phyloP scores from a whole-genome alignment of 2,329 filamentous ascomycete genomes.

The Cercospora sesami region DNA sequence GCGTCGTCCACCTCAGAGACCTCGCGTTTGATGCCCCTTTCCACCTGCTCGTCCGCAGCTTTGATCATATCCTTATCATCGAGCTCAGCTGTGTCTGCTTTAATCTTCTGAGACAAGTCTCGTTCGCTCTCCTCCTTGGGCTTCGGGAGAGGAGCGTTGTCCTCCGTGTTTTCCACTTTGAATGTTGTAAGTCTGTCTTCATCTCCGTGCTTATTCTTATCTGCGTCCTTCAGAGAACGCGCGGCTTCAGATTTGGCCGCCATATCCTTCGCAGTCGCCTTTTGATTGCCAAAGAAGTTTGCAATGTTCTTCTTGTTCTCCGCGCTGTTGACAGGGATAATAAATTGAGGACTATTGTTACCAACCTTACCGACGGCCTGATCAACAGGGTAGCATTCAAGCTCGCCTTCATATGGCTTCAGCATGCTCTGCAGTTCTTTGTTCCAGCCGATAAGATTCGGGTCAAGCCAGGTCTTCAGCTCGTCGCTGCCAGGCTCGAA shows the following conservation, averaged over 20 bases:
- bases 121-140: conserved; percentile 28
- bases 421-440: conserved; percentile 74
- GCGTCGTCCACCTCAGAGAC: conserved; percentile 41
- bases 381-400: conserved; percentile 82
- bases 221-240: conserved; percentile 35
- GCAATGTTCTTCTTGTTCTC: conserved; percentile 92
- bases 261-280: conserved; percentile 40
- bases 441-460: conserved; percentile 69
- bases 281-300: conserved; percentile 77
- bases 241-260: conserved; percentile 40
- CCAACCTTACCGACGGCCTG: conserved; percentile 93
- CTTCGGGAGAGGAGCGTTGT: conserved; percentile 55
- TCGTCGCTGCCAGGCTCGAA: conserved; percentile 72
- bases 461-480: conserved; percentile 77
- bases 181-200: conserved; percentile 46
- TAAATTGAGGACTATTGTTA: conserved; percentile 80
- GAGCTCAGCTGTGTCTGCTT: conserved; percentile 47
- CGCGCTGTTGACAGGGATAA: conserved; percentile 77
- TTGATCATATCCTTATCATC: conserved; percentile 33
- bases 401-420: conserved; percentile 73
- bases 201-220: conserved; percentile 43
- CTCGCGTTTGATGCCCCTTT: conserved; percentile 52
- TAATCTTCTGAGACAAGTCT: conserved; percentile 42
- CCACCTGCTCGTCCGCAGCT: conserved; percentile 31
- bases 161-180: conserved; percentile 50